Percentiles rank a stretch among this genome's conserved stretches.
These are phyloP conservation scores for Schoenoplectus tabernaemontani DNA, from an alignment of 202 grass and related monocot genomes.

Conservation along the genomic window DNA sequence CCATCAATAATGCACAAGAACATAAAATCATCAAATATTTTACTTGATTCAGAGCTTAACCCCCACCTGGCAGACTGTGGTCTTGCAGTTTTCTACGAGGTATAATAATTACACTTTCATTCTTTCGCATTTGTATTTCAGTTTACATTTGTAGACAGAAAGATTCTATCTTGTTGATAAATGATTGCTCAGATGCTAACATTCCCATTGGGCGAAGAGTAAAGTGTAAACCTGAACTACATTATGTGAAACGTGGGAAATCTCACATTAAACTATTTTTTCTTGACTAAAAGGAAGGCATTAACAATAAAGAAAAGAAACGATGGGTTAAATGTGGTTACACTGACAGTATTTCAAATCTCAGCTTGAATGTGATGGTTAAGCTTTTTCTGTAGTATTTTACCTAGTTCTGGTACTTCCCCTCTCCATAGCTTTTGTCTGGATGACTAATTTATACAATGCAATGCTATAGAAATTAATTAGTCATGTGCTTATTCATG, in stretches of 20 bases:
- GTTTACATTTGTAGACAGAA: not conserved
- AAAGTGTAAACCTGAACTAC: not conserved
- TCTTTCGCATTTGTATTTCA: not conserved
- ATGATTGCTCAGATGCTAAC: not conserved
- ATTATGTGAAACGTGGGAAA: not conserved
- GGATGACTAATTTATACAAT: not conserved
- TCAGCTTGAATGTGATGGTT: not conserved
- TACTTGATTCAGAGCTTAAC: constrained; percentile 84
- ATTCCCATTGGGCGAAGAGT: not conserved
- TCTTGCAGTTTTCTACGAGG: constrained; percentile 69
- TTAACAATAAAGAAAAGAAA: not conserved
- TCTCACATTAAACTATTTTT: not conserved
- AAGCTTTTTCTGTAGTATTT: not conserved
- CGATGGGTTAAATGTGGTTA: not conserved
- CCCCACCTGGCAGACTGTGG: constrained; percentile 64
- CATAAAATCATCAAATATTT: constrained; percentile 82
- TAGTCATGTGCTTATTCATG: constrained; percentile 5
- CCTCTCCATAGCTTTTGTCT: not conserved
- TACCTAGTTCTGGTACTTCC: not conserved
- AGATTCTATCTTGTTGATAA: not conserved
- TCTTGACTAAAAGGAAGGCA: not conserved
- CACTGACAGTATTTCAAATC: not conserved
- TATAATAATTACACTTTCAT: constrained; percentile 18
- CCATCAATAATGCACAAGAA: constrained; percentile 78
- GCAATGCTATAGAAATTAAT: not conserved